Base-by-base conservation (phyloP, 2,329 filamentous ascomycete species). In the Dothistroma pini region DNA sequence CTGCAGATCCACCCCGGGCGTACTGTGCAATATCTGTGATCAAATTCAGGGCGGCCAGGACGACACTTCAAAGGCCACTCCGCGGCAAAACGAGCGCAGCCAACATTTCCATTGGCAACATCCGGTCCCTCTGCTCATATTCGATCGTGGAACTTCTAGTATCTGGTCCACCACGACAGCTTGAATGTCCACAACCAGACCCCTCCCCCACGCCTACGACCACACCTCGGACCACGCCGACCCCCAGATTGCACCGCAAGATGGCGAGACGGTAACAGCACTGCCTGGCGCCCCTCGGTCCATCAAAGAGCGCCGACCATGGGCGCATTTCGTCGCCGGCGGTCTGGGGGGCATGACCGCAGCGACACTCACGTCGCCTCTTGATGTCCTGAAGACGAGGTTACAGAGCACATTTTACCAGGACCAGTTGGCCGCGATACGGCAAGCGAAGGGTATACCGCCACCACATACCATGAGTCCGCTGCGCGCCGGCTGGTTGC, bases 351-450 rank as follows among this genome's bases (percentile, higher is more conserved):
- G 93, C 68, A 96, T 96, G 88, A 92, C 91, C 19, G 89, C 93
- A 11, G 90, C 93, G 25, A 88, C 90, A n/a, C 78, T 97, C n/a
- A 97, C 93, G 1, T 92, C 91, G 9, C 93, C 93, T 22, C 88
- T 97, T 62, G 93, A 97, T 73, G 93, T 97, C 34, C 84, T 97
- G 55, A 96, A 96, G 76, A 97, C 93, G 11, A 87, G 93, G 38
- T 82, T 97, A 2, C 93, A 97, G 75, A 96, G 91, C 71, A 93
- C 96, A 73, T 96, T 96, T 75, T 97, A 97, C 81, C 91, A 96
- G 75, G 83, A 87, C 9, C 90, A 96, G 76, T 83, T 96, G 51
- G 83, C 83, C 32, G 85, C 88, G 16, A 83, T 85, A 9, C 85
- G 89, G 54, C 79, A 84, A n/a, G 83, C 86, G 47, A 80, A 83